A percentile compares a stretch with the other conserved stretches of the same genome.
phyloP scores from a whole-genome alignment of 805 yeast genomes.

The Blastobotrys attinorum region DNA sequence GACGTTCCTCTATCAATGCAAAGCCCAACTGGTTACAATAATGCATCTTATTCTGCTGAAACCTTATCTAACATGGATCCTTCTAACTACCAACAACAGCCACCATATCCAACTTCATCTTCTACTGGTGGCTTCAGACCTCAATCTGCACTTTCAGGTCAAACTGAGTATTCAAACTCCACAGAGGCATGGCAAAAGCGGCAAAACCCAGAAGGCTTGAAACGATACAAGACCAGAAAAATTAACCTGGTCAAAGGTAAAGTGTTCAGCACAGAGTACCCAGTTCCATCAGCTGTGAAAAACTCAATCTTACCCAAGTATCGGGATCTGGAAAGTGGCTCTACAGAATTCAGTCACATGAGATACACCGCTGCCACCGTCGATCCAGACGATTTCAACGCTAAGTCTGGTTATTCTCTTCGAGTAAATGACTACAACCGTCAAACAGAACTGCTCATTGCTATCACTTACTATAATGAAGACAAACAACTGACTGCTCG shows the following conservation, averaged over 20 bases:
- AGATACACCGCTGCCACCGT: conserved; percentile 59
- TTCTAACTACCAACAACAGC: neutral
- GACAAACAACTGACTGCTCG: conserved; percentile 55
- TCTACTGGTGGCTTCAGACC: conserved; percentile 8
- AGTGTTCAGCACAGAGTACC: conserved; percentile 30
- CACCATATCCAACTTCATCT: too few relatives aligned
- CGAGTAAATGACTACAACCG: conserved; percentile 51
- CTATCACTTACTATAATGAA: conserved; percentile 60
- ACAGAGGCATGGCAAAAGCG: conserved; percentile 24
- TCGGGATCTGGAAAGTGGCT: conserved; percentile 37
- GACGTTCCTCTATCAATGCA: conserved; percentile 5
- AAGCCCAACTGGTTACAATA: conserved; percentile 1
- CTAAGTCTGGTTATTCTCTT: conserved; percentile 45
- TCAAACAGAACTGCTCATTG: conserved; percentile 53
- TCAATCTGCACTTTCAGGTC: conserved; percentile 6
- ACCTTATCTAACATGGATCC: conserved; percentile 7
- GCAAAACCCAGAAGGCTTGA: conserved; percentile 23
- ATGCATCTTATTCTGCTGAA: conserved; percentile 5
- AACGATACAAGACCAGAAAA: conserved; percentile 30
- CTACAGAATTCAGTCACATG: conserved; percentile 50
- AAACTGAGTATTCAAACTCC: conserved; percentile 10
- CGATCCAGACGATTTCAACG: conserved; percentile 57
- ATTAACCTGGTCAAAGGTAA: conserved; percentile 31
- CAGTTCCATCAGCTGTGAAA: conserved; percentile 35
- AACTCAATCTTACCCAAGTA: conserved; percentile 30